Conservation (phyloP, 805 yeast genomes). For the Dipodascus albidus region DNA sequence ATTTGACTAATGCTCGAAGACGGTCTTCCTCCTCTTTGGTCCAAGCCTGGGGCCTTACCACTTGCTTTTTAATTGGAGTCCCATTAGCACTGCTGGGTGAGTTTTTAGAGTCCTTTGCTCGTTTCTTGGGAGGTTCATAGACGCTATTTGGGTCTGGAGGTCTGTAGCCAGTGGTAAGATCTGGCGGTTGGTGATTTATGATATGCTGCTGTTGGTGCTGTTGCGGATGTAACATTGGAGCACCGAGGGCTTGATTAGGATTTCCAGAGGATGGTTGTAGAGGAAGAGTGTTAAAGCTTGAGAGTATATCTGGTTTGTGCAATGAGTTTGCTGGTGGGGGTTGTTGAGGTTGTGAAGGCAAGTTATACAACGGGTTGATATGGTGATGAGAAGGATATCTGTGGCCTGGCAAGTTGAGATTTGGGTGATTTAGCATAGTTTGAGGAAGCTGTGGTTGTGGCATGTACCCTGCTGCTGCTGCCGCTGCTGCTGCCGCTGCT, state of each 20-base stretch:
- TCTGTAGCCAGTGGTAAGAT: not conserved
- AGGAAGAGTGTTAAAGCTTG: not conserved
- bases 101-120: not conserved
- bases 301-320: not conserved
- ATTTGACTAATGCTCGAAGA: slow-evolving; percentile 17
- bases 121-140: not conserved
- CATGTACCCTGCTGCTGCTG: not conserved
- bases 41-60: slow-evolving; percentile 11
- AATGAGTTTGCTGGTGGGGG: not conserved
- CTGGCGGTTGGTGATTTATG: not conserved
- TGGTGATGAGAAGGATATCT: not conserved
- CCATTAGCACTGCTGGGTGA: not conserved
- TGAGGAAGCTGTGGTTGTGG: not conserved
- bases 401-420: not conserved
- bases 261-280: not conserved
- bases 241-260: not conserved
- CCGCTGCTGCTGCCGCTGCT: not conserved
- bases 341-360: not conserved
- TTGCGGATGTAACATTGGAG: not conserved
- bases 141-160: not conserved
- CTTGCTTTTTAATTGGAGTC: not conserved
- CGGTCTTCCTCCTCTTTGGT: slow-evolving; percentile 12
- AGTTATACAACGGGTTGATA: not conserved
- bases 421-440: not conserved
- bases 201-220: not conserved